A percentile compares a stretch with the other conserved stretches of the same genome.
These are phyloP conservation scores for Blumeriella jaapii DNA, from an alignment of 2,329 filamentous ascomycete species.

Conservation along the genomic window DNA sequence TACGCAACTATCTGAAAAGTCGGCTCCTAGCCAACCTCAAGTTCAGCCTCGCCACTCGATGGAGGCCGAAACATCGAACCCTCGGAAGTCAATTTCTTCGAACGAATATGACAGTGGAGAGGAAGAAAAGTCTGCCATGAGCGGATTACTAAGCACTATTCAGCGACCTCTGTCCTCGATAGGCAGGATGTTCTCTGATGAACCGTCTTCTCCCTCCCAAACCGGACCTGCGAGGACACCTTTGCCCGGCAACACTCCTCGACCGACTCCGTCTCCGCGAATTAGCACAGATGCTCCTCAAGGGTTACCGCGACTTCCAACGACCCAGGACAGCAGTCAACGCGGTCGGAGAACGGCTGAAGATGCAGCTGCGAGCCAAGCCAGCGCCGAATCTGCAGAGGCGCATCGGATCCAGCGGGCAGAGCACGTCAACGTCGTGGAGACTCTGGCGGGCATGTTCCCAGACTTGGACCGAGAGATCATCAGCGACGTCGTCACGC, in stretches of 20 bases:
- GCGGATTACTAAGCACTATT: conserved; percentile 77
- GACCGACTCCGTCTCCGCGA: conserved; percentile 23
- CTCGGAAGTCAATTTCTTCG: conserved; percentile 42
- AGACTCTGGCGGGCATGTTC: conserved; percentile 93
- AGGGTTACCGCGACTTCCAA: conserved; percentile 16
- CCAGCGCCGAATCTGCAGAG: conserved; percentile 80
- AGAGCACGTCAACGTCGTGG: conserved; percentile 84
- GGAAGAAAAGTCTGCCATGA: conserved; percentile 72
- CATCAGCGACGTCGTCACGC: conserved; percentile 90
- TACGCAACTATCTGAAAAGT: conserved; percentile 33
- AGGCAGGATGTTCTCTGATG: conserved; percentile 85
- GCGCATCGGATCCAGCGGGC: conserved; percentile 70
- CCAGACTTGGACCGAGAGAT: conserved; percentile 87
- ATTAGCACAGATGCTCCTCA: conserved; percentile 19
- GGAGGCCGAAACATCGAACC: conserved; percentile 46
- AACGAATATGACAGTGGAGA: conserved; percentile 40
- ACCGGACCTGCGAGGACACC: conserved; percentile 33
- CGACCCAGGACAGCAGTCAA: conserved; percentile 10
- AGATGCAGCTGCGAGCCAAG: conserved; percentile 81
- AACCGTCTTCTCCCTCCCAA: conserved; percentile 26
- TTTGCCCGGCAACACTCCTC: conserved; percentile 33
- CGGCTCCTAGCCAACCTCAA: conserved; percentile 40
- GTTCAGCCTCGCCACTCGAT: conserved; percentile 47
- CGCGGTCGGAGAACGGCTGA: conserved; percentile 50
- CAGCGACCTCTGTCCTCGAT: conserved; percentile 86